Percentiles rank a stretch among this genome's conserved stretches.
phyloP scores from a whole-genome alignment of 768 basidiomycete genomes.

The Pulveroboletus sp. region DNA sequence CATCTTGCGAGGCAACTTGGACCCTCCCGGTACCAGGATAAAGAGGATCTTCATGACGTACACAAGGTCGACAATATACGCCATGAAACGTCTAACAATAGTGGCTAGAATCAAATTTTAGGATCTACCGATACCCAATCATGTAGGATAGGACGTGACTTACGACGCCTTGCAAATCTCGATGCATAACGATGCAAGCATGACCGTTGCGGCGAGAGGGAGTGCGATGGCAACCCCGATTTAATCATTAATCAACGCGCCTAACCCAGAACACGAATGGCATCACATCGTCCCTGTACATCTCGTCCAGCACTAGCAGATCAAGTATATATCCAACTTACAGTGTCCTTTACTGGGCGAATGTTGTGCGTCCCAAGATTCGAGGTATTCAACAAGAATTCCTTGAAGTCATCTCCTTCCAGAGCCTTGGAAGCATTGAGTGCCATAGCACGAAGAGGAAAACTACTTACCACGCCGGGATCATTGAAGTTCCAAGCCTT shows the following conservation, averaged over 20 bases:
- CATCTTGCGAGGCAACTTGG: neutral
- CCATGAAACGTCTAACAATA: neutral
- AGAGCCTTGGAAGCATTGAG: neutral
- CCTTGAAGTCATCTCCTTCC: neutral
- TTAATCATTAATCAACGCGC: neutral
- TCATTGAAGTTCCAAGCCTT: neutral
- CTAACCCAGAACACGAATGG: neutral
- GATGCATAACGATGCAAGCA: neutral
- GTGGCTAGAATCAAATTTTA: neutral
- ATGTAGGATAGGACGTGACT: neutral
- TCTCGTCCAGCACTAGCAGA: neutral
- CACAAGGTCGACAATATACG: neutral
- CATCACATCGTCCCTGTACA: neutral
- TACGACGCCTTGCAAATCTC: neutral
- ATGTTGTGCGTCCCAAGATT: neutral
- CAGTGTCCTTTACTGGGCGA: neutral
- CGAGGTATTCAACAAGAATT: neutral
- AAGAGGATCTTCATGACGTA: constrained; percentile 4
- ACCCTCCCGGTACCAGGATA: neutral
- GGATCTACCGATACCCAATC: neutral
- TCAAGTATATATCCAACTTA: neutral
- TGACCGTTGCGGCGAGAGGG: neutral
- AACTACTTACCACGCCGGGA: neutral
- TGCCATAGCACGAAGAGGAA: neutral
- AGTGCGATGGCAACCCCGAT: neutral